Evolutionary conservation across 179 eudicot genomes (phyloP), one percentile per base, ranked within the genome.

Genomic region (Silene noctiflora): DNA sequence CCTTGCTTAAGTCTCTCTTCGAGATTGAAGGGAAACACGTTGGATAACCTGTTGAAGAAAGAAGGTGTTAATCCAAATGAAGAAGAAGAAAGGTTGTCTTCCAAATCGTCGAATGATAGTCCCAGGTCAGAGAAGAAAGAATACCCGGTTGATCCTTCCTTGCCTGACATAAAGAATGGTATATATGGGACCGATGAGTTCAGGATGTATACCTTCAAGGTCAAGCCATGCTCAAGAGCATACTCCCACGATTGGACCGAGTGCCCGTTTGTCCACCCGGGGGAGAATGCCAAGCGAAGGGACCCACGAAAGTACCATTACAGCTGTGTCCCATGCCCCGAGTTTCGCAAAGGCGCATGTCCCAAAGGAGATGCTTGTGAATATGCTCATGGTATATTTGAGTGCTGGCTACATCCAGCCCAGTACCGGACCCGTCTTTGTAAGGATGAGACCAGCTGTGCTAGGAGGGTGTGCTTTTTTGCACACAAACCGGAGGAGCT

Each of bases 171-270:
- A 12, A 91, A 90, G 72, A 84, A 83, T 16, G 98, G 96, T 25
- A 82, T 94, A 19, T 94, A 90, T 71, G 89, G 90, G 14, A 88
- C 96, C 0, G 97, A 91, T 80, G 97, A 94, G 80, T 93, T 93
- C 71, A 82, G 98, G 80, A 93, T 93, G 96, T 93, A 78, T 74
- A 78, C 82, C 24, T 93, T 93, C 80, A 93, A 93, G 87, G 87
- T 91, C 22, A 90, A 89, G 90, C 97, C 97, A 29, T 94, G 98
- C 64, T 94, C 97, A 4, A 84, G 98, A 83, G 98, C 97, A 14
- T 93, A 93, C 78, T 89, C 98, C n/a, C 98, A 93, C 66, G 98
- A 93, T 80, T 93, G 98, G 98, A 93, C 98, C 0, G 98, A 93
- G 86, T 93, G 98, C 70, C 98, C 98, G 0, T 93, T 93, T 76